Percentiles rank a stretch among this genome's conserved stretches.
These are phyloP conservation scores for Penicillium rolfsii DNA, from an alignment of 2,329 filamentous ascomycete genomes.

Conservation along the genomic window DNA sequence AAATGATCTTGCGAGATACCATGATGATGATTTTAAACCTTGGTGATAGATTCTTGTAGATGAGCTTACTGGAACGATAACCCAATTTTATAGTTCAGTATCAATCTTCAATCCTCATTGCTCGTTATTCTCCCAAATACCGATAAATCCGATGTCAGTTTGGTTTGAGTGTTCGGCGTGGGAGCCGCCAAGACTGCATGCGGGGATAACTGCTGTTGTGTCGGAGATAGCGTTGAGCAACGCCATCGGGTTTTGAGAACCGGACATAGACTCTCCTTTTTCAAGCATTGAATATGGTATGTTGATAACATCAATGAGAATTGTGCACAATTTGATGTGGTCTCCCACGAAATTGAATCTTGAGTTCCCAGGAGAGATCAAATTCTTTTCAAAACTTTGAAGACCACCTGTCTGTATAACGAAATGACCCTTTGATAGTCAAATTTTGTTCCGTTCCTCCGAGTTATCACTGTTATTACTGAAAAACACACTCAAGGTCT, in stretches of 20 bases:
- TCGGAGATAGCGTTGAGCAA: not conserved
- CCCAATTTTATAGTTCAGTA: not conserved
- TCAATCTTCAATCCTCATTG: too few relatives aligned
- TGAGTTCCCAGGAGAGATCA: too few relatives aligned
- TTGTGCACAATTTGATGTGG: not conserved
- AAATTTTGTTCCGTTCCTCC: not conserved
- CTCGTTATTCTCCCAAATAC: conserved; percentile 7
- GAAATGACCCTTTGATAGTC: not conserved
- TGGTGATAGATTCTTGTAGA: not conserved
- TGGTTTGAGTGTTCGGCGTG: not conserved
- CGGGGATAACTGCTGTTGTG: conserved; percentile 8
- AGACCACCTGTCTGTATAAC: too few relatives aligned
- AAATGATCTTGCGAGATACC: conserved; percentile 10
- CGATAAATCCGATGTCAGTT: conserved; percentile 16
- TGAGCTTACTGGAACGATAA: not conserved
- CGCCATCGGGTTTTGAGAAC: not conserved
- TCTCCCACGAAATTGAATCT: not conserved
- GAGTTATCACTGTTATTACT: not conserved
- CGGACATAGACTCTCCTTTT: not conserved
- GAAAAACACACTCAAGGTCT: too few relatives aligned
- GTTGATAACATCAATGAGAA: not conserved
- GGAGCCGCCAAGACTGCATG: not conserved
- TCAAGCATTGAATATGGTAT: not conserved
- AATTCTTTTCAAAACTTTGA: too few relatives aligned
- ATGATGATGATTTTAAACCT: conserved; percentile 3